Evolutionary conservation across 441 rosid genomes (phyloP).

Genomic region (Macaranga tanarius): DNA sequence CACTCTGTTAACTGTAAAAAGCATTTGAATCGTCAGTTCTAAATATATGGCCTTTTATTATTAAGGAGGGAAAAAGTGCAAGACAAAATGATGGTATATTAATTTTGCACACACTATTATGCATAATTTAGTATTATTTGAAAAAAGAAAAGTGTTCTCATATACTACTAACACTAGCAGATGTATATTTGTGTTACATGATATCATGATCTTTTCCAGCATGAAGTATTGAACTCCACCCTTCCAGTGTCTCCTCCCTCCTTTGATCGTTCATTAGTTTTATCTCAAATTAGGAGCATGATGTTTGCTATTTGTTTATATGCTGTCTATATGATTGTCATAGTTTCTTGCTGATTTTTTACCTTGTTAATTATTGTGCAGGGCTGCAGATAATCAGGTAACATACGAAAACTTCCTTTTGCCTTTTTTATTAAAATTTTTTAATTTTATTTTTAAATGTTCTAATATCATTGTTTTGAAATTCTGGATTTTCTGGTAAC

Average conservation of each 20-base stretch:
- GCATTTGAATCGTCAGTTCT: background rate
- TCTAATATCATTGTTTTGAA: background rate
- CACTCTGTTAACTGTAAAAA: background rate
- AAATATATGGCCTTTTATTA: background rate
- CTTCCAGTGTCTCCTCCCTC: background rate
- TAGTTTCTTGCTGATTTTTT: conserved; percentile 21
- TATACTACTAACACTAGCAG: background rate
- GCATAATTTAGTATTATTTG: background rate
- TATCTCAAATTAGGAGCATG: background rate
- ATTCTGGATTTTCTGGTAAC: too few species aligned
- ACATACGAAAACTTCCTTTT: background rate
- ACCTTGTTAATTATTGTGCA: conserved; percentile 40
- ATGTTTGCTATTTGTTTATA: background rate
- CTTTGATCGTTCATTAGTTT: conserved; percentile 12
- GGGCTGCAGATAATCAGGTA: conserved; percentile 98
- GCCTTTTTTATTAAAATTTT: background rate
- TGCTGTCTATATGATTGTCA: background rate
- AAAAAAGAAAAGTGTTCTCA: too few species aligned
- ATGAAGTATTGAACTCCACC: background rate
- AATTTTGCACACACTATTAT: background rate
- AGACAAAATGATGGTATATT: background rate
- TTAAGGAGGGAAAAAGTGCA: background rate
- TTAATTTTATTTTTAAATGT: background rate
- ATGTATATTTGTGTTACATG: background rate
- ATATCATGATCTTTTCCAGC: conserved; percentile 3